These are phyloP conservation scores for Curvularia eragrostidis DNA, from an alignment of 2,329 filamentous ascomycete species.

Conservation along the genomic window DNA sequence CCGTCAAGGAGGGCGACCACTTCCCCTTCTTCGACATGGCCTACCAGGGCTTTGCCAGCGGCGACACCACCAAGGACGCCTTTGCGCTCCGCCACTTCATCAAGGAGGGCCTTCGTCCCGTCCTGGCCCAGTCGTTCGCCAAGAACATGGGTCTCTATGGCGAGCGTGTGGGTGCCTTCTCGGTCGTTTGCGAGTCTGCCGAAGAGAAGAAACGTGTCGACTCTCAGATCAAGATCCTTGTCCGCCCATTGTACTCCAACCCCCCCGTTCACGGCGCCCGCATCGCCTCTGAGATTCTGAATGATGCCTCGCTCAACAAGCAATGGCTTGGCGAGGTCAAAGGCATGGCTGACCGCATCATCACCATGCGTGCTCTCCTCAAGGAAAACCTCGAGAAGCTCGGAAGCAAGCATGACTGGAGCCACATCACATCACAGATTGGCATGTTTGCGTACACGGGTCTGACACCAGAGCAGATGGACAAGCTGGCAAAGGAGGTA, in stretches of 20 bases:
- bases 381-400: conserved; percentile 95
- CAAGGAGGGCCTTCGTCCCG: conserved; percentile 86
- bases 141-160: conserved; percentile 99
- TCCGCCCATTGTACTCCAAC: conserved; percentile 97
- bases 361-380: conserved; percentile 93
- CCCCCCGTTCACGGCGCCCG: conserved; percentile 95
- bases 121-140: conserved; percentile 91
- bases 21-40: conserved; percentile 99
- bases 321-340: conserved; percentile 98
- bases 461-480: conserved; percentile 89
- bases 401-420: conserved; percentile 97
- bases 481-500: conserved; percentile 83
- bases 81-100: conserved; percentile 94
- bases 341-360: conserved; percentile 98
- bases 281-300: conserved; percentile 90
- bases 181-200: conserved; percentile 80
- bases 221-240: conserved; percentile 97
- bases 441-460: conserved; percentile 99
- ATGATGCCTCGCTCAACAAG: conserved; percentile 81
- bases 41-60: conserved; percentile 97
- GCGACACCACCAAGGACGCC: conserved; percentile 89
- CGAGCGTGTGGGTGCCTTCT: conserved; percentile 97
- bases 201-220: conserved; percentile 96
- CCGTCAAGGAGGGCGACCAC: conserved; percentile 85
- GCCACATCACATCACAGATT: conserved; percentile 94